These are phyloP conservation scores for Lupinus albus DNA, from an alignment of 306 rosid species.

Conservation along the genomic window DNA sequence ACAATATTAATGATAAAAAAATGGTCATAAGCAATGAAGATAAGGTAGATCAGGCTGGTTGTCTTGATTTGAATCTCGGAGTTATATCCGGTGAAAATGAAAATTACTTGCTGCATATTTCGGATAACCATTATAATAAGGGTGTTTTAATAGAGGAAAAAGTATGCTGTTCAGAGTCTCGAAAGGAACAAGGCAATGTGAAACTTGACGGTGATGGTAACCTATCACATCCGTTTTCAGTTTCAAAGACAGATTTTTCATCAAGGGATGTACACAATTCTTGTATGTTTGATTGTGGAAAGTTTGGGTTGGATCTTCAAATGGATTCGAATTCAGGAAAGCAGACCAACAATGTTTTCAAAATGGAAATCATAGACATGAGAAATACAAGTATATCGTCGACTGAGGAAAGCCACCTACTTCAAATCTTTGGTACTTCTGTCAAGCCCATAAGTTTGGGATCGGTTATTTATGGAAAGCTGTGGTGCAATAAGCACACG, in stretches of 20 bases:
- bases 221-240: slow-evolving; percentile 29
- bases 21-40: slow-evolving; percentile 40
- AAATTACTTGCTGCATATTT: slow-evolving; percentile 36
- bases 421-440: slow-evolving; percentile 41
- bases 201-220: slow-evolving; percentile 39
- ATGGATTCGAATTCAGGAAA: slow-evolving; percentile 40
- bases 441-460: slow-evolving; percentile 68
- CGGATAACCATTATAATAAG: slow-evolving; percentile 48
- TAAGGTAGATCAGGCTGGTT: slow-evolving; percentile 47
- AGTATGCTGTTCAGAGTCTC: slow-evolving; percentile 27
- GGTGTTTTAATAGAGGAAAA: slow-evolving; percentile 46
- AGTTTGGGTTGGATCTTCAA: slow-evolving; percentile 53
- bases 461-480: slow-evolving; percentile 65
- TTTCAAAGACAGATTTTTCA: slow-evolving; percentile 41
- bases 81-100: slow-evolving; percentile 49
- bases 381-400: slow-evolving; percentile 23
- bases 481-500: slow-evolving; percentile 68
- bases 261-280: slow-evolving; percentile 41
- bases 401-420: slow-evolving; percentile 32
- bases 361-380: slow-evolving; percentile 34
- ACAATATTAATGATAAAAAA: slow-evolving; percentile 35
- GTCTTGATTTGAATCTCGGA: slow-evolving; percentile 64
- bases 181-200: slow-evolving; percentile 43
- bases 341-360: slow-evolving; percentile 31
- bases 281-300: slow-evolving; percentile 45